A percentile compares a stretch with the other conserved stretches of the same genome.
Evolutionary conservation across 305 asterid species (phyloP).

Genomic region (Fraxinus platypoda): DNA sequence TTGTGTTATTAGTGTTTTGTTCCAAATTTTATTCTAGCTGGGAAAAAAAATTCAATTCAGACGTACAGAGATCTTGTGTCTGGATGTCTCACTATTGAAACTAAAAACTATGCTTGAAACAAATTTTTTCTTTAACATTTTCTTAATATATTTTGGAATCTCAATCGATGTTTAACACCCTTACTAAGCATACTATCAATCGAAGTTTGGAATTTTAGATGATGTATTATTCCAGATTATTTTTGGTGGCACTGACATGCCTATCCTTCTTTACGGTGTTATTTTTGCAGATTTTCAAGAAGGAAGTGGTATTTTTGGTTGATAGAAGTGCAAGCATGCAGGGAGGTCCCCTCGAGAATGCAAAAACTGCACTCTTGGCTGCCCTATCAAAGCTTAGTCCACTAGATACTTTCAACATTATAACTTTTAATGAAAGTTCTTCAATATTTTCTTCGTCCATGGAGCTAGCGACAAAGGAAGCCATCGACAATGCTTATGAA

Average conservation of each 20-base stretch:
- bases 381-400: conserved; percentile 57
- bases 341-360: conserved; percentile 61
- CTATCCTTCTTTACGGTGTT: not conserved
- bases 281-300: conserved; percentile 58
- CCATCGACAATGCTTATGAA: conserved; percentile 42
- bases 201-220: not conserved
- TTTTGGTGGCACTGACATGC: not conserved
- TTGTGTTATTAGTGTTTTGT: not conserved
- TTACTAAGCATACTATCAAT: not conserved
- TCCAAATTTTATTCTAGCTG: not conserved
- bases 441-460: conserved; percentile 51
- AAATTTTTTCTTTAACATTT: not conserved
- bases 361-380: conserved; percentile 51
- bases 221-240: not conserved
- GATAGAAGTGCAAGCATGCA: conserved; percentile 82
- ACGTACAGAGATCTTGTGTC: not conserved
- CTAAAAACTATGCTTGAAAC: not conserved
- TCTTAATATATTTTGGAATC: not conserved
- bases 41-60: not conserved
- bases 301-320: conserved; percentile 66
- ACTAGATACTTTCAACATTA: conserved; percentile 59
- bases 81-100: not conserved
- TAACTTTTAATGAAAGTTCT: conserved; percentile 54
- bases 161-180: not conserved
- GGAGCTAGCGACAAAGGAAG: conserved; percentile 50